Evolutionary conservation across 768 basidiomycete genomes (phyloP).

Genomic region (Mycena crocata): DNA sequence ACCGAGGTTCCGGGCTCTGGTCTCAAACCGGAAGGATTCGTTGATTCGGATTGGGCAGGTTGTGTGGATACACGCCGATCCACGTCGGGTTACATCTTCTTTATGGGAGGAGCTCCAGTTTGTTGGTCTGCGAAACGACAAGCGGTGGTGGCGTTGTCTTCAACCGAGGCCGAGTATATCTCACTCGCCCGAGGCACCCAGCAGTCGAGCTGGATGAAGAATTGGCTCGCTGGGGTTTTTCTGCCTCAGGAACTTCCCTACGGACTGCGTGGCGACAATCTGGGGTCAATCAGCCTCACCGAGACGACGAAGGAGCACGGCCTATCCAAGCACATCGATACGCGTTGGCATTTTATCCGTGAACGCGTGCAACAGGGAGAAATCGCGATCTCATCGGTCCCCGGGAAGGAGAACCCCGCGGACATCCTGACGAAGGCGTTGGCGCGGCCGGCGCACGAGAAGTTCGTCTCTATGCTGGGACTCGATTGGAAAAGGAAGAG

Average conservation of each 20-base stretch:
- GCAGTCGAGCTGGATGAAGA: conserved; percentile 38
- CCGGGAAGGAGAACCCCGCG: conserved; percentile 39
- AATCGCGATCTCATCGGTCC: conserved; percentile 17
- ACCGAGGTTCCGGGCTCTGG: neutral
- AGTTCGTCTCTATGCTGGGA: neutral
- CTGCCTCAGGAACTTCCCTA: too few species aligned
- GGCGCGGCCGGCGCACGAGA: conserved; percentile 4
- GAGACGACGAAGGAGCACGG: conserved; percentile 20
- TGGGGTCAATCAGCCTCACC: too few species aligned
- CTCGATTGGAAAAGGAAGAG: conserved; percentile 12
- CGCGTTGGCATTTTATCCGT: conserved; percentile 27
- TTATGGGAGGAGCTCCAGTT: conserved; percentile 40
- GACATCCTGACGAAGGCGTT: conserved; percentile 46
- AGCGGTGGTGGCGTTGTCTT: conserved; percentile 30
- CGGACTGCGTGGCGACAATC: too few species aligned
- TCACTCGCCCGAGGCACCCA: conserved; percentile 22
- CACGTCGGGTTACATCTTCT: conserved; percentile 44
- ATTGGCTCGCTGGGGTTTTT: conserved; percentile 20
- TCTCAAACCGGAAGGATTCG: conserved; percentile 28
- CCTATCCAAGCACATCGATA: conserved; percentile 32
- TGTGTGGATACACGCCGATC: conserved; percentile 37
- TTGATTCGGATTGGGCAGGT: conserved; percentile 47
- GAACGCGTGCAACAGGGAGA: conserved; percentile 23
- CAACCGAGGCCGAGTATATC: too few species aligned
- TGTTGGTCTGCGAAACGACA: conserved; percentile 47